These are phyloP conservation scores for Amanita rimosa DNA, from an alignment of 768 basidiomycete species.

Conservation along the genomic window DNA sequence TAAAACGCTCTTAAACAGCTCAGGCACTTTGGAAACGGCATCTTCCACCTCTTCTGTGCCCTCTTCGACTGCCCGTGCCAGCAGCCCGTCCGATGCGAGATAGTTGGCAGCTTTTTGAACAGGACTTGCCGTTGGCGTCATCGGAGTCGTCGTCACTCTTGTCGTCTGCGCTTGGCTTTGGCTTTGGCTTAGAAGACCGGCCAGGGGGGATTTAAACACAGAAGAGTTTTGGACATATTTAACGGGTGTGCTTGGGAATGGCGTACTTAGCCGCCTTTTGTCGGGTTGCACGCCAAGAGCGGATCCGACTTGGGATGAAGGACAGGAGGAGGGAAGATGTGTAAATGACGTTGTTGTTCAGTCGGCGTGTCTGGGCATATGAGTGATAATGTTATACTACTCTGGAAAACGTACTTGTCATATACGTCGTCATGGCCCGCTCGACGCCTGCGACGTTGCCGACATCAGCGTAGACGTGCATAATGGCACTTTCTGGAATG, in stretches of 20 bases:
- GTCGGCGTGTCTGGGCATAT: too few species aligned
- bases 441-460: too few species aligned
- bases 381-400: too few species aligned
- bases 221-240: constrained; percentile 11
- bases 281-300: not conserved
- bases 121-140: constrained; percentile 24
- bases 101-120: constrained; percentile 40
- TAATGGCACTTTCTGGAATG: too few species aligned
- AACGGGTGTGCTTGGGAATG: constrained; percentile 26
- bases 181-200: not conserved
- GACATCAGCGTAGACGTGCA: too few species aligned
- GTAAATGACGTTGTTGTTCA: too few species aligned
- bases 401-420: too few species aligned
- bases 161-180: not conserved
- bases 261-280: constrained; percentile 7
- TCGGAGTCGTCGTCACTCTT: too few species aligned
- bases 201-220: not conserved
- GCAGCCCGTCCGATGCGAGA: constrained; percentile 48
- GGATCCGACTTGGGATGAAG: constrained; percentile 10
- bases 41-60: constrained; percentile 28
- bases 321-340: constrained; percentile 37
- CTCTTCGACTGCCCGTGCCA: constrained; percentile 38
- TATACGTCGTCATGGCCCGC: too few species aligned
- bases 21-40: constrained; percentile 15
- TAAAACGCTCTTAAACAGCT: constrained; percentile 27